phyloP scores from a whole-genome alignment of 2,329 filamentous ascomycete genomes.

The Penicillium sp. region DNA sequence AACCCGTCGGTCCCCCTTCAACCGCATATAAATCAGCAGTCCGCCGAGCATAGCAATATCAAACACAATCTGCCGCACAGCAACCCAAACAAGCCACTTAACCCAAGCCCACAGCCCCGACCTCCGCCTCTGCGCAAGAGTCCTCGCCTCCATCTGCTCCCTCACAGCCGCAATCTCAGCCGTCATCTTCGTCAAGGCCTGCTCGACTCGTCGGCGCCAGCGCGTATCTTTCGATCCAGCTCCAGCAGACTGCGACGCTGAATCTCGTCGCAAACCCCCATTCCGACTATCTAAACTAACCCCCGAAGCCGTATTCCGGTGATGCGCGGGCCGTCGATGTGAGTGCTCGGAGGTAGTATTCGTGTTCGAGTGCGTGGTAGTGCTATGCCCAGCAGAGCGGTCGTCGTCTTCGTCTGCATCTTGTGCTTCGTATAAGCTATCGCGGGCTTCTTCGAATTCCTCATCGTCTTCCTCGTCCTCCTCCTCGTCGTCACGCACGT shows the following conservation, averaged over 20 bases:
- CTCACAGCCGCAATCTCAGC: conserved; percentile 87
- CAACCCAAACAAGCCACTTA: conserved; percentile 65
- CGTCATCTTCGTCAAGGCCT: conserved; percentile 80
- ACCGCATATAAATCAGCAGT: conserved; percentile 41
- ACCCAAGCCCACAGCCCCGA: conserved; percentile 66
- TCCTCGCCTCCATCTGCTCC: conserved; percentile 78
- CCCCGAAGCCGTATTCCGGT: conserved; percentile 7
- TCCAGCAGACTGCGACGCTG: conserved; percentile 33
- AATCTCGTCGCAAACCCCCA: conserved; percentile 5
- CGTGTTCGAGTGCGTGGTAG: conserved; percentile 12
- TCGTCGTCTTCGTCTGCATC: conserved; percentile 20
- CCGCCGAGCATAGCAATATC: conserved; percentile 57
- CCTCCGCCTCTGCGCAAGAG: conserved; percentile 65
- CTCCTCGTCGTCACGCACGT: conserved; percentile 35
- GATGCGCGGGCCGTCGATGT: conserved; percentile 3
- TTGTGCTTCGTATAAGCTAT: conserved; percentile 35
- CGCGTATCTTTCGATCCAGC: conserved; percentile 69
- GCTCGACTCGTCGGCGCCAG: conserved; percentile 80
- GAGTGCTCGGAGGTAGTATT: conserved; percentile 26
- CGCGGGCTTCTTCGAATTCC: conserved; percentile 37
- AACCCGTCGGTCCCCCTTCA: conserved; percentile 42
- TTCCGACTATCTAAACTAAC: conserved; percentile 10
- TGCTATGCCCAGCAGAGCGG: conserved; percentile 42
- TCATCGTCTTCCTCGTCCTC: conserved; percentile 37
- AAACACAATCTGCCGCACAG: conserved; percentile 68